Conservation (phyloP, 257 asterid genomes). For the Ophiorrhiza pumila region DNA sequence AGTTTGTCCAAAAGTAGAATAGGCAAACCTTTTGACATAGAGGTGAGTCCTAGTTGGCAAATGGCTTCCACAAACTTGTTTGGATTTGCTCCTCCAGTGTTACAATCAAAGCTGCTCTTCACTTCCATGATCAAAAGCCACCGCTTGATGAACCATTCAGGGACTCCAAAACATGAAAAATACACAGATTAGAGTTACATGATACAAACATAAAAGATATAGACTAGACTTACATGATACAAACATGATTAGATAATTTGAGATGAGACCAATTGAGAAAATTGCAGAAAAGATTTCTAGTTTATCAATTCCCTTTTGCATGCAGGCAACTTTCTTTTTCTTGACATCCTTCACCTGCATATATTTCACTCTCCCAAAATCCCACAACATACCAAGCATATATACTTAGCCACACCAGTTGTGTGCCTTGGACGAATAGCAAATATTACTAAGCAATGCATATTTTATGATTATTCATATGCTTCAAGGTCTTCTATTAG, state of each 20-base stretch:
- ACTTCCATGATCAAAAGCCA: constrained; percentile 74
- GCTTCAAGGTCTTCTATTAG: no score
- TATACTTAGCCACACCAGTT: no score
- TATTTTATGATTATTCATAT: no score
- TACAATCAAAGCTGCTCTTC: constrained; percentile 82
- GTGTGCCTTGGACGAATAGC: no score
- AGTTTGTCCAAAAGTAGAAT: not conserved
- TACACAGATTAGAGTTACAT: constrained; percentile 11
- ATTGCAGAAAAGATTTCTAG: not conserved
- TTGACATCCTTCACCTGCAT: no score
- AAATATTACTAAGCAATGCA: no score
- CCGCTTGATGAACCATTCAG: not conserved
- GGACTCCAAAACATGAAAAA: constrained; percentile 8
- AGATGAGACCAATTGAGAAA: constrained; percentile 73
- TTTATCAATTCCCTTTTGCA: no score
- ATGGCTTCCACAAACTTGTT: constrained; percentile 54
- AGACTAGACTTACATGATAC: constrained; percentile 39
- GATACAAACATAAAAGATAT: no score
- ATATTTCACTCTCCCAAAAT: no score
- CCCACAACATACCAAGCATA: no score
- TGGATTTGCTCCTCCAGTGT: constrained; percentile 80
- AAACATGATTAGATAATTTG: constrained; percentile 36
- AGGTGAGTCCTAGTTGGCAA: constrained; percentile 66
- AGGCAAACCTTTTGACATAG: constrained; percentile 49
- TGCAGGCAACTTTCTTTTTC: no score